Evolutionary conservation across 805 yeast species (phyloP), one percentile per base, ranked within the genome.

Genomic region (Barnettozyma vustinii): DNA sequence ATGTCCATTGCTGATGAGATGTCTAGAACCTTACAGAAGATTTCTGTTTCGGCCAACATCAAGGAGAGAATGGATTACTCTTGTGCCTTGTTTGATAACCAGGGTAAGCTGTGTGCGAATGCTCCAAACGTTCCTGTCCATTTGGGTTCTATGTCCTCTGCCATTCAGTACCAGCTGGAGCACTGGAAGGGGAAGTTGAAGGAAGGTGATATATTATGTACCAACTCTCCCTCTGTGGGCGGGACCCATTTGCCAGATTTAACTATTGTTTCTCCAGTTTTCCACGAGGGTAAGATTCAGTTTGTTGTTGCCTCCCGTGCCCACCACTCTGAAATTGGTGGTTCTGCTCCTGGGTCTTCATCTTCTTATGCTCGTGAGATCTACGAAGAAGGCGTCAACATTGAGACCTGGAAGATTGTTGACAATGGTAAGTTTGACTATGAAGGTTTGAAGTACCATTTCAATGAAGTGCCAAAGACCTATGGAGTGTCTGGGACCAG

Each of bases 271-370:
- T 74, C 83, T 1, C 84, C 84, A 0, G 81, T 79, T 2, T 71
- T 75, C 52, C 61, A 69, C 48, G 70, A 75, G 19, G 72, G 75
- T 53, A 62, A 69, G 36, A 72, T 76, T 15, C 67, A 71, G 27
- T 79, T 78, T 55, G 76, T 77, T 65, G 75, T 76, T 18, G 84
- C 83, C 5, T 71, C 82, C 1, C 66, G 84, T 51, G 83, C 82
- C 4, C 84, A 79, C 61, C 84, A 79, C 61, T 78, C 83, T 21
- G 84, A 79, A 53, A 79, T 79, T 56, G 84, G 84, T 37, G 79
- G 81, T n/a, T 72, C 79, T 44, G 69, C 79, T 43, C 80, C 83
- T 9, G 83, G 83, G 4, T 73, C 80, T 1, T 76, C 75, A 69
- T 76, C 81, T 20, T 75, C 83, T 3, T 67, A 76, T 56, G 79